Evolutionary conservation across 2,329 filamentous ascomycete genomes (phyloP).

Genomic region (Penicillium sclerotigenum): DNA sequence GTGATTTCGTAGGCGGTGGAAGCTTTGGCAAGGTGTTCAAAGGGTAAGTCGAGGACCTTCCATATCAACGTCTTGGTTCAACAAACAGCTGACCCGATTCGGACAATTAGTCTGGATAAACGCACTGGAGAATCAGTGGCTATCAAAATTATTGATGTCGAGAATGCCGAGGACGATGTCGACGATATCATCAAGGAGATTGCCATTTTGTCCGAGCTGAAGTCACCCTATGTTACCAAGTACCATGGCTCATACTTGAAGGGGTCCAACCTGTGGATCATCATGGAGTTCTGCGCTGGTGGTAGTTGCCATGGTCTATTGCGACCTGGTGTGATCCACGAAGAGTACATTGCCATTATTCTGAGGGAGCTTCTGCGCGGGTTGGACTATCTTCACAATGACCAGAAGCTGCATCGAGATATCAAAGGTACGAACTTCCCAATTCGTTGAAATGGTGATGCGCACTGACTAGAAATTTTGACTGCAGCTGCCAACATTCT

Average conservation of each 20-base stretch:
- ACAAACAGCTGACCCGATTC: conserved; percentile 5
- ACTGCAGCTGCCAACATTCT: conserved; percentile 82
- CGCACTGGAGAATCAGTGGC: conserved; percentile 89
- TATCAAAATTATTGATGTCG: conserved; percentile 98
- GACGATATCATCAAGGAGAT: conserved; percentile 99
- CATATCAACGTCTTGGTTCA: not conserved
- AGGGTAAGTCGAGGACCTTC: conserved; percentile 58
- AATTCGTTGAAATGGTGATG: not conserved
- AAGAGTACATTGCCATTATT: conserved; percentile 97
- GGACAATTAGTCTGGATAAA: conserved; percentile 72
- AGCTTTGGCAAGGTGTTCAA: conserved; percentile 99
- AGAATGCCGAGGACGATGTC: conserved; percentile 98
- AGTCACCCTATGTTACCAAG: conserved; percentile 94
- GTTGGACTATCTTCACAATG: conserved; percentile 86
- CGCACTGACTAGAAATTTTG: conserved; percentile 14
- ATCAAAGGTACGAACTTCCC: conserved; percentile 68
- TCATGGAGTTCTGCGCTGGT: conserved; percentile 98
- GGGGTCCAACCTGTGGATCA: conserved; percentile 95
- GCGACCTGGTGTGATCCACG: conserved; percentile 85
- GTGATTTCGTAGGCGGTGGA: conserved; percentile 66
- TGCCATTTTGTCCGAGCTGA: conserved; percentile 90
- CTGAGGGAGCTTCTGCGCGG: conserved; percentile 84
- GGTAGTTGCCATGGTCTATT: conserved; percentile 94
- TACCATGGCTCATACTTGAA: conserved; percentile 97
- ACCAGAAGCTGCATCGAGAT: conserved; percentile 94